These are phyloP conservation scores for Sugiyamaella floridensis DNA, from an alignment of 805 yeast species.

Conservation along the genomic window DNA sequence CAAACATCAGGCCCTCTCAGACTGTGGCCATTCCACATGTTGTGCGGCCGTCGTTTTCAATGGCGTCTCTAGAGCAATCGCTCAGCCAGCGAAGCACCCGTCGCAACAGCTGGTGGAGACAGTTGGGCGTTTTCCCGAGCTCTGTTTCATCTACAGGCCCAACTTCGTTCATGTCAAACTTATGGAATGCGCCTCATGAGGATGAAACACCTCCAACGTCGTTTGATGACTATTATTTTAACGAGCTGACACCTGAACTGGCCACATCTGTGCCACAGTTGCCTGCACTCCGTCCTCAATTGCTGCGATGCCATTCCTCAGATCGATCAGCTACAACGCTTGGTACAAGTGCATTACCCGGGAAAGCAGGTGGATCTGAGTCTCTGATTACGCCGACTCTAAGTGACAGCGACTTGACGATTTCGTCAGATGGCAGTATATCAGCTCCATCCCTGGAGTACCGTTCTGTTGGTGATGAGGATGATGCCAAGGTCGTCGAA, in stretches of 20 bases:
- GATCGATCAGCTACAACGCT: constrained; percentile 1
- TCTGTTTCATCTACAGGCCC: background rate
- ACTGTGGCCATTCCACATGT: constrained; percentile 23
- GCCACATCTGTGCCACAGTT: background rate
- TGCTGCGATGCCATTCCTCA: constrained; percentile 1
- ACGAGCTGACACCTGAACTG: background rate
- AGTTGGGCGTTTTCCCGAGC: background rate
- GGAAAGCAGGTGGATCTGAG: background rate
- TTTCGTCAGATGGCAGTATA: background rate
- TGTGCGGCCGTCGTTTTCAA: constrained; percentile 18
- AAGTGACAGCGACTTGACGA: background rate
- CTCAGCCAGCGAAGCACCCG: constrained; percentile 3
- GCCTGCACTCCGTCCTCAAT: background rate
- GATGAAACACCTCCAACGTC: background rate
- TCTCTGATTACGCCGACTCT: background rate
- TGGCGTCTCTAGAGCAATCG: constrained; percentile 18
- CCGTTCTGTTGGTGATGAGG: background rate
- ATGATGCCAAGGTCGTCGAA: background rate
- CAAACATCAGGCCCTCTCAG: constrained; percentile 9
- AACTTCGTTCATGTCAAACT: background rate
- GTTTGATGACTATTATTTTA: constrained; percentile 7
- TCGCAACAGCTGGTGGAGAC: background rate
- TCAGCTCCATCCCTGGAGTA: background rate
- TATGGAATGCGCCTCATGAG: background rate
- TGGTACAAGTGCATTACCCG: background rate